Conservation (phyloP, 2,329 filamentous ascomycete species). For the Pseudopithomyces chartarum region DNA sequence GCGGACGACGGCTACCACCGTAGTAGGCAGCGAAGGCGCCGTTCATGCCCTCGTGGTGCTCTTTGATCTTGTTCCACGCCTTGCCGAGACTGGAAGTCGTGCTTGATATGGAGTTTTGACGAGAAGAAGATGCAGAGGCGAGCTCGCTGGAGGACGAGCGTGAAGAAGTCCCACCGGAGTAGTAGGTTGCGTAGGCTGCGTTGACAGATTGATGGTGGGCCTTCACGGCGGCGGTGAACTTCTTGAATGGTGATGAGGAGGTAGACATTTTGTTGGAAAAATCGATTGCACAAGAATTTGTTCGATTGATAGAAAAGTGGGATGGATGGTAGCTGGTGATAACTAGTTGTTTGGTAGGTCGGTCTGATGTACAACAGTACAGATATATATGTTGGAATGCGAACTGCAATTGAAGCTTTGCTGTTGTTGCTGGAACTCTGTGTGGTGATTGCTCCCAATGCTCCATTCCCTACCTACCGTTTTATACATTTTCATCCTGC, state of each 20-base stretch:
- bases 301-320: not conserved
- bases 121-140: not conserved
- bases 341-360: not conserved
- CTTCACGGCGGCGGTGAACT: not conserved
- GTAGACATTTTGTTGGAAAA: not conserved
- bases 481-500: not conserved
- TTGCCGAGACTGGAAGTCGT: constrained; percentile 3
- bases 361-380: not conserved
- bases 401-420: not conserved
- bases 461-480: not conserved
- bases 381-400: not conserved
- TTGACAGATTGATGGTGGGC: not conserved
- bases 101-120: not conserved
- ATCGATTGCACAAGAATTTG: not conserved
- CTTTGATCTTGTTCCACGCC: constrained; percentile 3
- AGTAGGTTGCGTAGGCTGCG: not conserved
- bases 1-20: not conserved
- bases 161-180: constrained; percentile 56
- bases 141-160: constrained; percentile 72
- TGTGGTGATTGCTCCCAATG: not conserved
- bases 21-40: constrained; percentile 1
- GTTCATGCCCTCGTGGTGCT: constrained; percentile 6
- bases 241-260: not conserved
- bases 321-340: not conserved
- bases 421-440: not conserved